Evolutionary conservation across 495 filamentous ascomycete genomes (phyloP).

Genomic region (Xylaria intraflava): DNA sequence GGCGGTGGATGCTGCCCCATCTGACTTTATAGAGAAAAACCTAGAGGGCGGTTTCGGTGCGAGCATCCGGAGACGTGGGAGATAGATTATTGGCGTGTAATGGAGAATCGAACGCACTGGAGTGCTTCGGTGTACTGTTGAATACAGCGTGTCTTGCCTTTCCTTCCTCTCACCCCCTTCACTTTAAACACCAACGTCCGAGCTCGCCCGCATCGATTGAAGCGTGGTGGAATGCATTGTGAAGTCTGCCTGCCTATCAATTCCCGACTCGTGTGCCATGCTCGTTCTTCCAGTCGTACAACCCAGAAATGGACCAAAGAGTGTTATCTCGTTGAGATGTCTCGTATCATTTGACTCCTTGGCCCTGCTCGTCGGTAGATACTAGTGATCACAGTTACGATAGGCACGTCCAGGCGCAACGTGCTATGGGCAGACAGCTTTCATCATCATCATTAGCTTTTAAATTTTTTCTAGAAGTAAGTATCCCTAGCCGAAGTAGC

Average conservation of each 20-base stretch:
- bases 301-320: background rate
- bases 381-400: background rate
- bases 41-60: background rate
- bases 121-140: background rate
- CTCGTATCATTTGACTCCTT: background rate
- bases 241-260: background rate
- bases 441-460: slow-evolving; percentile 16
- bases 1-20: slow-evolving; percentile 30
- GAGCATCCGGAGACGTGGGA: background rate
- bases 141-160: too few species aligned
- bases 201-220: background rate
- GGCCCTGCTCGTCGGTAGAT: background rate
- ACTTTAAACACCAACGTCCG: too few species aligned
- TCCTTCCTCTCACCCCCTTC: too few species aligned
- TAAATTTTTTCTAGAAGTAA: slow-evolving; percentile 8
- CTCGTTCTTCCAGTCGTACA: background rate
- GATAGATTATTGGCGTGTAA: background rate
- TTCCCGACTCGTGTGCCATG: background rate
- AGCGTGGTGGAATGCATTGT: background rate
- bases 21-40: too few species aligned
- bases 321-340: too few species aligned
- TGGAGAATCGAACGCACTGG: background rate
- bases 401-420: background rate
- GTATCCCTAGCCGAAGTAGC: slow-evolving; percentile 13
- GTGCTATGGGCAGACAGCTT: background rate